A percentile compares a stretch with the other conserved stretches of the same genome.
Conservation (phyloP, 768 basidiomycete species). For the Lentinula raphanica region DNA sequence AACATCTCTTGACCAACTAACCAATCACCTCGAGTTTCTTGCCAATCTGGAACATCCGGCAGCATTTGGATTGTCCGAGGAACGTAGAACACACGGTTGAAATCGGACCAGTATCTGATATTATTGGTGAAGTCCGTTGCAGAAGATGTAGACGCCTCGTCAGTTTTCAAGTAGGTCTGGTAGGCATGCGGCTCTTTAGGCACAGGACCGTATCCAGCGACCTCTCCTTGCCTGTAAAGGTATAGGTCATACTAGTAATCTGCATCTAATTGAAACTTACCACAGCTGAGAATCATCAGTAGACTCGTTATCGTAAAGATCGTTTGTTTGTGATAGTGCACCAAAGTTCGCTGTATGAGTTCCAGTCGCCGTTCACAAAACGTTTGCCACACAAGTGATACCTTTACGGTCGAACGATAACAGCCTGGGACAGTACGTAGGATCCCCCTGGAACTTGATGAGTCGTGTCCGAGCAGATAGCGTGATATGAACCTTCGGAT, state of each 20-base stretch:
- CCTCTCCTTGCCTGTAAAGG: conserved; percentile 39
- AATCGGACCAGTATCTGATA: conserved; percentile 67
- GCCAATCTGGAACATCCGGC: conserved; percentile 55
- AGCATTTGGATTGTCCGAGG: conserved; percentile 62
- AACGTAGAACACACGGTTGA: conserved; percentile 56
- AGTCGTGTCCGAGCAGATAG: background rate
- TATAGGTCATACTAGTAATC: background rate
- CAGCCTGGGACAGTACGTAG: conserved; percentile 55
- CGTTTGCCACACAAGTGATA: no score
- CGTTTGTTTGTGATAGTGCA: conserved; percentile 39
- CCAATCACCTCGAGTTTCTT: conserved; percentile 54
- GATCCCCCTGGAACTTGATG: conserved; percentile 29
- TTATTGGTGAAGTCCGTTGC: conserved; percentile 17
- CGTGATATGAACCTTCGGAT: conserved; percentile 33
- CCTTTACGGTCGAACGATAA: conserved; percentile 67
- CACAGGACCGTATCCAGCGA: conserved; percentile 48
- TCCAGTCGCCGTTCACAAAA: no score
- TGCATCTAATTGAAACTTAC: background rate
- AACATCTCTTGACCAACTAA: conserved; percentile 45
- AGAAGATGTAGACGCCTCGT: conserved; percentile 8
- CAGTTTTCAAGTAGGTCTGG: conserved; percentile 33
- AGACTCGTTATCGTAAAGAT: conserved; percentile 28
- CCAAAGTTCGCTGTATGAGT: conserved; percentile 59
- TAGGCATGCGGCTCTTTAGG: conserved; percentile 51
- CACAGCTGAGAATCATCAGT: conserved; percentile 14